Evolutionary conservation across 1,284 basidiomycete genomes (phyloP).

Genomic region (Takashimella tepidaria): DNA sequence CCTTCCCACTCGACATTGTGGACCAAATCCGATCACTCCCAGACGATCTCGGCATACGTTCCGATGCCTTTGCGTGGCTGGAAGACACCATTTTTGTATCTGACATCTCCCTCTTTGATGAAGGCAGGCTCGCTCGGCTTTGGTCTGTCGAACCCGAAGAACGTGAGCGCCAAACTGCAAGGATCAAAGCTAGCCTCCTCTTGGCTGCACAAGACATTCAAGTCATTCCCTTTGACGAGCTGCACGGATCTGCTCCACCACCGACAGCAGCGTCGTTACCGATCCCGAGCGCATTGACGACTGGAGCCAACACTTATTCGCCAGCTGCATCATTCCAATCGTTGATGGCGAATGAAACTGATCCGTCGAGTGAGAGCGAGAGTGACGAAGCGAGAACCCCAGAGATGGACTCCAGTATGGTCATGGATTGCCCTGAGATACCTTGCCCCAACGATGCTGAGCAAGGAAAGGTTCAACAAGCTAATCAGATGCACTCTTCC

Average conservation of each 20-base stretch:
- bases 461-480: no score
- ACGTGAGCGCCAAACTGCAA: slow-evolving; percentile 6
- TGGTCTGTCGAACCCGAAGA: slow-evolving; percentile 6
- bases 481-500: no score
- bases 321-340: slow-evolving; percentile 9
- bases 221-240: slow-evolving; percentile 6
- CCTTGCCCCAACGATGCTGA: no score
- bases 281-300: neutral
- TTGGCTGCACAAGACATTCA: slow-evolving; percentile 2
- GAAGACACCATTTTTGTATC: slow-evolving; percentile 22
- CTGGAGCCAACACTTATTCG: slow-evolving; percentile 6
- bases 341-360: slow-evolving; percentile 11
- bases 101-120: slow-evolving; percentile 1
- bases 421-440: neutral
- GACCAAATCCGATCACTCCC: slow-evolving; percentile 10
- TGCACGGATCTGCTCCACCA: neutral
- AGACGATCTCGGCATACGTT: slow-evolving; percentile 16
- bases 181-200: slow-evolving; percentile 26
- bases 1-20: slow-evolving; percentile 20
- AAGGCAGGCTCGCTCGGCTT: slow-evolving; percentile 15
- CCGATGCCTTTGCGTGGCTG: slow-evolving; percentile 12
- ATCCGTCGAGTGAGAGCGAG: slow-evolving; percentile 13
- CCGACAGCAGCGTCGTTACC: neutral
- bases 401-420: slow-evolving; percentile 11
- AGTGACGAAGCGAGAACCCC: slow-evolving; percentile 25